Conservation (phyloP, 192 early-diverging fungal species). For the Dispira simplex region DNA sequence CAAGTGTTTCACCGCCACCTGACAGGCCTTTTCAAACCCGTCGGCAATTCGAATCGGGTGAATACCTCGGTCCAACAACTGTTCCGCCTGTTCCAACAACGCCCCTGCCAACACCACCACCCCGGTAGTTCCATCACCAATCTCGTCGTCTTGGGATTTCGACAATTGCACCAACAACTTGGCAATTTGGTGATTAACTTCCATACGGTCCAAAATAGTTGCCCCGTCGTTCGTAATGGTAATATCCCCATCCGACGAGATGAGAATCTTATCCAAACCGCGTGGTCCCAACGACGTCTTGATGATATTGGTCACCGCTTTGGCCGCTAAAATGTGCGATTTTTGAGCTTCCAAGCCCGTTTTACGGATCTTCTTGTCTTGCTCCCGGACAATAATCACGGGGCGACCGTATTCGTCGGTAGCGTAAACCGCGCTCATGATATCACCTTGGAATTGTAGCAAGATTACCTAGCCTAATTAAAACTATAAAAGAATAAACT, state of each 20-base stretch:
- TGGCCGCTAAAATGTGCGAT: slow-evolving; percentile 96
- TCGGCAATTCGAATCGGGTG: slow-evolving; percentile 99
- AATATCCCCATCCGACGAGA: slow-evolving; percentile 98
- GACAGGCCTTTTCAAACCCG: slow-evolving; percentile 95
- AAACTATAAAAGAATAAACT: too few species aligned
- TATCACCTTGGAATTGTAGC: not conserved
- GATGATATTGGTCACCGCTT: slow-evolving; percentile 91
- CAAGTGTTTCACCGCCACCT: slow-evolving; percentile 81
- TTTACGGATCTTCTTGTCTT: slow-evolving; percentile 80
- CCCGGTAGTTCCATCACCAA: slow-evolving; percentile 99
- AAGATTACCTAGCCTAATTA: too few species aligned
- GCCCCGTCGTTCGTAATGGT: slow-evolving; percentile 99
- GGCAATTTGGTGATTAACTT: slow-evolving; percentile 98
- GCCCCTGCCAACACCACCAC: slow-evolving; percentile 98
- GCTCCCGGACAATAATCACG: slow-evolving; percentile 97
- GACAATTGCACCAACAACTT: slow-evolving; percentile 95
- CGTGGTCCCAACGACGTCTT: slow-evolving; percentile 97
- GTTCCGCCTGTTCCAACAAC: slow-evolving; percentile 91
- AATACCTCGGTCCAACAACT: slow-evolving; percentile 86
- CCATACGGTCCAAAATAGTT: slow-evolving; percentile 95
- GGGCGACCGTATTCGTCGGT: slow-evolving; percentile 96
- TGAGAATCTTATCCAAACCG: slow-evolving; percentile 98
- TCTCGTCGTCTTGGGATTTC: slow-evolving; percentile 98
- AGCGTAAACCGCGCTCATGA: slow-evolving; percentile 66
- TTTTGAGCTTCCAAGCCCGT: slow-evolving; percentile 90